A percentile compares a stretch with the other conserved stretches of the same genome.
phyloP scores from a whole-genome alignment of 2,329 filamentous ascomycete species.

The Fulvia fulva region DNA sequence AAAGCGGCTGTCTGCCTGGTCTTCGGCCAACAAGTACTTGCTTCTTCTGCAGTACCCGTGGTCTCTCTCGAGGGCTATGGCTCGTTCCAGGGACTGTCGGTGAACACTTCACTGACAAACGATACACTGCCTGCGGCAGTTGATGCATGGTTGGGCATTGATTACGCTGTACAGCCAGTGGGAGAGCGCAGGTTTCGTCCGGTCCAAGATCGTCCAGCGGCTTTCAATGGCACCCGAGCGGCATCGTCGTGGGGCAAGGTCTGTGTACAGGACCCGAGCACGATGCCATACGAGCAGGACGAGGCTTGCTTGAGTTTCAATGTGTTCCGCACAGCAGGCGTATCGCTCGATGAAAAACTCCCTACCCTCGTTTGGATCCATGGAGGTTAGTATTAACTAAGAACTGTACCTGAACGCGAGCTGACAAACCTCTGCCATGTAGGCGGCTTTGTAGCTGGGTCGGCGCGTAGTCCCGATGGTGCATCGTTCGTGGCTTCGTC shows the following conservation, averaged over 20 bases:
- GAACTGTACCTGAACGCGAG: background rate
- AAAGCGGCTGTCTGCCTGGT: background rate
- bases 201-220: conserved; percentile 26
- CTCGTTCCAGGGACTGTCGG: conserved; percentile 14
- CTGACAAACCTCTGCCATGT: background rate
- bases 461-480: conserved; percentile 55
- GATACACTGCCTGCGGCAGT: conserved; percentile 16
- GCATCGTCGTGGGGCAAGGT: conserved; percentile 20
- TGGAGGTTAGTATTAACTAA: conserved; percentile 42
- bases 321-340: conserved; percentile 43
- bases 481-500: conserved; percentile 56
- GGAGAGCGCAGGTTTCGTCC: conserved; percentile 52
- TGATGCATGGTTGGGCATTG: conserved; percentile 42
- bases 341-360: conserved; percentile 39
- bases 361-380: conserved; percentile 59
- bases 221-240: conserved; percentile 6
- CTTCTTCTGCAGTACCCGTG: conserved; percentile 7
- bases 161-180: conserved; percentile 35
- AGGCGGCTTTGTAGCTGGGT: conserved; percentile 45
- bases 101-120: conserved; percentile 13
- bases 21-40: conserved; percentile 29
- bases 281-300: conserved; percentile 13
- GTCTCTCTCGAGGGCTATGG: conserved; percentile 14
- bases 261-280: conserved; percentile 12
- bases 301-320: conserved; percentile 60